Evolutionary conservation across 345 rosid species (phyloP).

Genomic region (Dipteronia dyeriana): DNA sequence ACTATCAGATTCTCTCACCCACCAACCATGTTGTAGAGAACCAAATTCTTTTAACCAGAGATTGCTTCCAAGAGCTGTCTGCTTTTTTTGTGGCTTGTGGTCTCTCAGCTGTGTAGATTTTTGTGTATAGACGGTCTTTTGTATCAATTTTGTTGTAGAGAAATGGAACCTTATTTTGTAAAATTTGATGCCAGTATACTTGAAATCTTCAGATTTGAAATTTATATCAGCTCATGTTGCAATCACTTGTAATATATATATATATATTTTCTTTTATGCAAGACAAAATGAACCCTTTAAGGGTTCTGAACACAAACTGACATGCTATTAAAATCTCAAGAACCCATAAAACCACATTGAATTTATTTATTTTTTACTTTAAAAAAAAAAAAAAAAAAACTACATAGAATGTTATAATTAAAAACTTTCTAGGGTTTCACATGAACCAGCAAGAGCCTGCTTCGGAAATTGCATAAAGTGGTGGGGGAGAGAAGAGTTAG

Average conservation of each 20-base stretch:
- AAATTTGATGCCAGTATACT: neutral
- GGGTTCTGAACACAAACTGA: neutral
- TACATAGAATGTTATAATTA: neutral
- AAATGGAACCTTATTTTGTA: neutral
- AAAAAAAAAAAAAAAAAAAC: too few species aligned
- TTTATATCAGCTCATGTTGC: neutral
- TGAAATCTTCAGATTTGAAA: too few species aligned
- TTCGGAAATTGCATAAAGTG: neutral
- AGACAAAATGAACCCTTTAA: too few species aligned
- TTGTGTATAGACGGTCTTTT: neutral
- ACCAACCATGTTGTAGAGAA: neutral
- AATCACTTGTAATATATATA: neutral
- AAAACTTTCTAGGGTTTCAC: slow-evolving; percentile 1
- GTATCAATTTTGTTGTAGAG: neutral
- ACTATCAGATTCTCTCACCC: neutral
- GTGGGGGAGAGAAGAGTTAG: neutral
- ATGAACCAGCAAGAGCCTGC: neutral
- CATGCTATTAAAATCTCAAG: neutral
- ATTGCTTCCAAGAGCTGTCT: slow-evolving; percentile 4
- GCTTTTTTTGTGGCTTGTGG: neutral
- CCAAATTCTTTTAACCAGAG: slow-evolving; percentile 12
- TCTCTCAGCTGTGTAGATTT: neutral
- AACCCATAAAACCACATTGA: neutral
- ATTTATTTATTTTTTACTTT: neutral
- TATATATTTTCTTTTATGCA: too few species aligned